Conservation (phyloP, 2,329 filamentous ascomycete genomes). For the Septoria linicola region DNA sequence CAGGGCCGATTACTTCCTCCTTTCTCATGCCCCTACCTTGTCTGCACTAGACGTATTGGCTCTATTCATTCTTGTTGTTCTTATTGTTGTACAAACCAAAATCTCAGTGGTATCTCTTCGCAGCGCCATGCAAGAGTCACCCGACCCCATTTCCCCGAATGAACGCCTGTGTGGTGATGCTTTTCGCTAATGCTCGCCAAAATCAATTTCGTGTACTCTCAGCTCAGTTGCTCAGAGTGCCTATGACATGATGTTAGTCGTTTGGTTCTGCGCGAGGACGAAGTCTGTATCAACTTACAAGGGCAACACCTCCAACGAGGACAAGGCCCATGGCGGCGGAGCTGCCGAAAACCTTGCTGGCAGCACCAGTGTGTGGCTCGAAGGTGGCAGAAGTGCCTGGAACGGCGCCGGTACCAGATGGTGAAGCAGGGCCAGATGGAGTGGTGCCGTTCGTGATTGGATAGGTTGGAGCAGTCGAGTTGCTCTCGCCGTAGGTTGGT, state of each 20-base stretch:
- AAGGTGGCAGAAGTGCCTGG: constrained; percentile 13
- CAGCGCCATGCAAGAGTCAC: neutral
- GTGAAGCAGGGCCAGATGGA: constrained; percentile 8
- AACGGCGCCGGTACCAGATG: constrained; percentile 15
- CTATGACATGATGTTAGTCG: neutral
- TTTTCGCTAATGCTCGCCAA: neutral
- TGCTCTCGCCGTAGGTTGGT: neutral
- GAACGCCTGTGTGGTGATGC: neutral
- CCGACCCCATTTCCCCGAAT: neutral
- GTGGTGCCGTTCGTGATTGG: constrained; percentile 17
- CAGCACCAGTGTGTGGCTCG: constrained; percentile 10
- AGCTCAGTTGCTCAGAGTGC: neutral
- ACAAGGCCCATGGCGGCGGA: constrained; percentile 21
- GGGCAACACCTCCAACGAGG: constrained; percentile 20
- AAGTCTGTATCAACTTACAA: constrained; percentile 10
- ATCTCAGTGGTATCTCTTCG: neutral
- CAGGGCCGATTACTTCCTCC: neutral
- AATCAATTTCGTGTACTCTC: neutral
- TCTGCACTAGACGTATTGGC: neutral
- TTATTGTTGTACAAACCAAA: neutral
- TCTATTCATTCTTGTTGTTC: no score
- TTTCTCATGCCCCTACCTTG: neutral
- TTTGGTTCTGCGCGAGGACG: neutral
- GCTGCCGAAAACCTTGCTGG: constrained; percentile 8
- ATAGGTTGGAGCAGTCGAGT: constrained; percentile 9